Evolutionary conservation across 2,329 filamentous ascomycete species (phyloP).

Genomic region (Fusarium xyrophilum): DNA sequence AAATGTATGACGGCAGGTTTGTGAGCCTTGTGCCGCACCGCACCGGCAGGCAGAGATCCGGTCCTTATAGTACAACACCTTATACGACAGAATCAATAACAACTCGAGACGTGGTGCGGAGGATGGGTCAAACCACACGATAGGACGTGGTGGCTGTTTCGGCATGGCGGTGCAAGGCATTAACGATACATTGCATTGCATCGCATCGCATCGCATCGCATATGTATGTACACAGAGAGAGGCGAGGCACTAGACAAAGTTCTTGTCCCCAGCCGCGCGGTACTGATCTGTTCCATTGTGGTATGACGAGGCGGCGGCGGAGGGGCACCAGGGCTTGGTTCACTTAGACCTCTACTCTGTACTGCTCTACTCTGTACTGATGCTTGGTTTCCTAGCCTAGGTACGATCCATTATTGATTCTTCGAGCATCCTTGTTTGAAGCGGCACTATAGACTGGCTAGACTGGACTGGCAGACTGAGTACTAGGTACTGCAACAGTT

Average conservation of each 20-base stretch:
- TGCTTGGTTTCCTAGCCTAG: neutral
- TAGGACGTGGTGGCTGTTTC: conserved; percentile 8
- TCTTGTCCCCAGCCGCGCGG: conserved; percentile 22
- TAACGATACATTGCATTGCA: neutral
- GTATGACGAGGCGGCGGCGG: conserved; percentile 27
- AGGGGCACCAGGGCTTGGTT: neutral
- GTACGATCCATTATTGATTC: neutral
- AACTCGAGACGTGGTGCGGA: conserved; percentile 17
- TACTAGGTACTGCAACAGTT: conserved; percentile 3
- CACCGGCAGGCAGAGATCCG: conserved; percentile 28
- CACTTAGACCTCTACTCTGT: neutral
- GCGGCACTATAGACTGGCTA: neutral
- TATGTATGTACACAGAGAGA: conserved; percentile 13
- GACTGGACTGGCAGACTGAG: too few species aligned
- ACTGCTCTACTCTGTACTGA: too few species aligned
- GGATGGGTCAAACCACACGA: conserved; percentile 13
- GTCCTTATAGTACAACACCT: conserved; percentile 1
- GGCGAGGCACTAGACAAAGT: conserved; percentile 14
- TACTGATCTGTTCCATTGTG: conserved; percentile 4
- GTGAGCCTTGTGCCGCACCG: conserved; percentile 14
- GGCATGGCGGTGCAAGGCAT: conserved; percentile 21
- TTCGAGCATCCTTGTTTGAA: conserved; percentile 6
- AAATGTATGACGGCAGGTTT: conserved; percentile 33
- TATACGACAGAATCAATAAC: conserved; percentile 22
- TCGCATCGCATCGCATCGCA: neutral